Base-by-base conservation (phyloP, 2,329 filamentous ascomycete species). In the Claviceps spartinae region DNA sequence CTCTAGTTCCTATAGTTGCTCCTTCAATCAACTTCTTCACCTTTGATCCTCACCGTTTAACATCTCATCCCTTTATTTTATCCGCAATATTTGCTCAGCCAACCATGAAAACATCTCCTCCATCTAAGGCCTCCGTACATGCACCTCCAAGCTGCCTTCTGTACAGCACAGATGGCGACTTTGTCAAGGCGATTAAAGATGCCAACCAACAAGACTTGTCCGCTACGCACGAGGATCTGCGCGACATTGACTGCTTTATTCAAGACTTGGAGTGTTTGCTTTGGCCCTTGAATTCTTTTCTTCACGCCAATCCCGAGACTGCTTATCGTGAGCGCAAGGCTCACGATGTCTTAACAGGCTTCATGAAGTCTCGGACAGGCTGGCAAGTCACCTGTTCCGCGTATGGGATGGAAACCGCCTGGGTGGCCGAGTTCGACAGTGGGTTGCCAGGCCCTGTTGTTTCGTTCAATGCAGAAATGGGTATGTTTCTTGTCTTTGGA, bases 261-360 rank as follows among this genome's bases (percentile, higher is more conserved):
- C 43, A 59, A 16, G 22, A 24, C 7, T 24, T 54, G 41, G 34
- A 48, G 47, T 18, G 52, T 56, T 16, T 54, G 0, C 59, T 72
- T 1, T 67, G 68, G 58, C 55, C 60, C 5, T 59, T 73, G 40
- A 71, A 67, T 54, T 63, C 66, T 7, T 61, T 64, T 41, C 68
- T 74, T n/a, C 71, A 72, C 57, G 67, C 68, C 43, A 64, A 73
- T 45, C 71, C 71, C 0, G 71, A 74, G 56, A 59, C 70, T 5
- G 52, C 63, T 5, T 73, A 67, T 54, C 60, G 70, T 43, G 71
- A 74, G 54, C 59, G 62, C 50, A 67, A 67, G 20, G 71, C 72
- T 0, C 71, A 74, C 52, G 61, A 68, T 14, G 57, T 63, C 5
- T 59, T 74, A 36, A 69, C 68, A 0, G 59, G 59, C 7, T 73